Evolutionary conservation across 140 eudicot genomes (phyloP).

Genomic region (Cichorium intybus): DNA sequence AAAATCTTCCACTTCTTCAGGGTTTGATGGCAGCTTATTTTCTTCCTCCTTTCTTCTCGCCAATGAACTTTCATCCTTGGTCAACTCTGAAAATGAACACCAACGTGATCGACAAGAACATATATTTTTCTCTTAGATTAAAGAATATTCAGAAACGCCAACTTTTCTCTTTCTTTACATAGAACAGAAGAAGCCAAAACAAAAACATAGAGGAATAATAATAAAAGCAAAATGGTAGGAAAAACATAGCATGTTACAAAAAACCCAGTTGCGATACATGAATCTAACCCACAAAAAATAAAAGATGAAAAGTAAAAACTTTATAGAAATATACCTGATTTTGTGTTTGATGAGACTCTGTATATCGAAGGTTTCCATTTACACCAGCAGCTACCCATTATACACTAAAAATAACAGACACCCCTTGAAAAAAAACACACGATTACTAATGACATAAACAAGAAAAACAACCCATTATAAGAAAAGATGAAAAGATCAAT

Average conservation of each 20-base stretch:
- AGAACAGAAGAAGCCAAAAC: slow-evolving; percentile 12
- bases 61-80: slow-evolving; percentile 44
- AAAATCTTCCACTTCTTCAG: slow-evolving; percentile 88
- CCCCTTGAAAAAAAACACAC: background rate
- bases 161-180: slow-evolving; percentile 13
- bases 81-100: slow-evolving; percentile 41
- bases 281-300: background rate
- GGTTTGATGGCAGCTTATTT: slow-evolving; percentile 74
- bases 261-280: slow-evolving; percentile 12
- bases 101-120: slow-evolving; percentile 17
- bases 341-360: slow-evolving; percentile 69
- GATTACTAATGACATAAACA: slow-evolving; percentile 8
- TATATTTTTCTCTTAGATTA: background rate
- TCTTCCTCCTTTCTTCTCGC: slow-evolving; percentile 40
- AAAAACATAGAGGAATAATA: slow-evolving; percentile 21
- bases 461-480: slow-evolving; percentile 23
- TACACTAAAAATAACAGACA: slow-evolving; percentile 11
- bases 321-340: slow-evolving; percentile 50
- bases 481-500: slow-evolving; percentile 21
- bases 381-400: slow-evolving; percentile 92
- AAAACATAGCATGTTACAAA: slow-evolving; percentile 10
- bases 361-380: slow-evolving; percentile 58
- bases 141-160: slow-evolving; percentile 19
- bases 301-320: background rate
- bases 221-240: background rate